These are phyloP conservation scores for Aspergillus fructus DNA, from an alignment of 2,329 filamentous ascomycete species.

Conservation along the genomic window DNA sequence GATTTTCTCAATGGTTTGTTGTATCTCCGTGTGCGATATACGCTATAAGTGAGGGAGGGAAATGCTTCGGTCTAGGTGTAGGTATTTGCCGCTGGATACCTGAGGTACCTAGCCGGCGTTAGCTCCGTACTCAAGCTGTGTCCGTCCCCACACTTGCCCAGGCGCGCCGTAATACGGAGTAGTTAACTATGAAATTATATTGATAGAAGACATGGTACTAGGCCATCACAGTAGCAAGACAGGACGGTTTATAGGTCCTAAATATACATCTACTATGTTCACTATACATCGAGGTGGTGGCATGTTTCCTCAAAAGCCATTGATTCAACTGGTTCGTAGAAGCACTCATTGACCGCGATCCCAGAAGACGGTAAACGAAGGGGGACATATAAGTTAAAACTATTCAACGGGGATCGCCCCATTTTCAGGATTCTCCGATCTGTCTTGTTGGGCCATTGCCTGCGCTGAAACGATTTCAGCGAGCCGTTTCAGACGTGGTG, in stretches of 20 bases:
- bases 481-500: constrained; percentile 86
- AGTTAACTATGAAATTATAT: background rate
- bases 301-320: background rate
- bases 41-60: background rate
- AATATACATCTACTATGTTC: background rate
- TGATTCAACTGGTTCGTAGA: background rate
- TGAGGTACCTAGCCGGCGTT: too few relatives aligned
- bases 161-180: background rate
- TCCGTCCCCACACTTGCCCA: background rate
- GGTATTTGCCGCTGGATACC: too few relatives aligned
- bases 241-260: background rate
- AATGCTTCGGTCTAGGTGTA: too few relatives aligned
- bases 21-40: background rate
- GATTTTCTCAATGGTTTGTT: background rate
- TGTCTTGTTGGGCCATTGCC: constrained; percentile 93
- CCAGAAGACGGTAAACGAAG: constrained; percentile 17
- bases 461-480: constrained; percentile 98
- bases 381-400: constrained; percentile 25
- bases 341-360: constrained; percentile 27
- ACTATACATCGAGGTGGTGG: constrained; percentile 4
- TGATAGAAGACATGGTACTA: background rate
- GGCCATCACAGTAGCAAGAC: background rate
- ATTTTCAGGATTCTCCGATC: constrained; percentile 56
- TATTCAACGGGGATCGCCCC: constrained; percentile 27
- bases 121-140: background rate